Evolutionary conservation across 2,329 filamentous ascomycete genomes (phyloP), one percentile per base, ranked within the genome.

Genomic region (Fusarium torulosum): DNA sequence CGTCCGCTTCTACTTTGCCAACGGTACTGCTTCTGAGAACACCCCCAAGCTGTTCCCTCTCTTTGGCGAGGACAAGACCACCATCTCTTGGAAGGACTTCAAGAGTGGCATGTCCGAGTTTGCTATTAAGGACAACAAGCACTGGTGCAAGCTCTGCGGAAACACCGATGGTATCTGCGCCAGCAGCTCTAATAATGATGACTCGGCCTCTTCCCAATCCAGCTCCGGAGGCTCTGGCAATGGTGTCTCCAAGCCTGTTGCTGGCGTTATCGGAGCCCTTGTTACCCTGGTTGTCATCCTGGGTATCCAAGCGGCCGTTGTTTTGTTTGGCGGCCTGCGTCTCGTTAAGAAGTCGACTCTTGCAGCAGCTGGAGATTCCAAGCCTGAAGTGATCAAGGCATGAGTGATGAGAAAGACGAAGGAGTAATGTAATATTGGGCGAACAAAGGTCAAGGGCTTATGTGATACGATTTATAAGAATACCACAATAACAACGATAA

Each of bases 241-340:
- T 51, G 84, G 86, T 10, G 82, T 96, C 27, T 91, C 90, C 50
- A 87, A 84, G 37, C 84, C 87, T 7, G 88, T 94, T n/a, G 93
- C 92, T 1, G 93, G 93, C 51, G 92, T 95, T 7, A 94, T 96
- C 50, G 90, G 92, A 43, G 92, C 93, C 42, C 78, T 94, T 67
- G 82, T 91, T 37, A 86, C 85, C 0, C 77, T 88, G 7, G 80
- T 80, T 11, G 82, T 85, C 13, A 79, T 87, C 17, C 76, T 85
- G 40, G 80, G 78, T 15, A 37, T 83, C 20, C 79, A 84, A 74
- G 81, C 75, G 11, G 73, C 83, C 15, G 73, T 84, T 42, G 76
- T 84, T 72, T 70, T 79, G 17, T 15, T 82, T 7, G 79, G 77
- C 7, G 83, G 84, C 13, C 69, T 85, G 63, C 81, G 81, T 23